A percentile compares a stretch with the other conserved stretches of the same genome.
Evolutionary conservation across 129 eudicot genomes (phyloP).

Genomic region (Escallonia rubra): DNA sequence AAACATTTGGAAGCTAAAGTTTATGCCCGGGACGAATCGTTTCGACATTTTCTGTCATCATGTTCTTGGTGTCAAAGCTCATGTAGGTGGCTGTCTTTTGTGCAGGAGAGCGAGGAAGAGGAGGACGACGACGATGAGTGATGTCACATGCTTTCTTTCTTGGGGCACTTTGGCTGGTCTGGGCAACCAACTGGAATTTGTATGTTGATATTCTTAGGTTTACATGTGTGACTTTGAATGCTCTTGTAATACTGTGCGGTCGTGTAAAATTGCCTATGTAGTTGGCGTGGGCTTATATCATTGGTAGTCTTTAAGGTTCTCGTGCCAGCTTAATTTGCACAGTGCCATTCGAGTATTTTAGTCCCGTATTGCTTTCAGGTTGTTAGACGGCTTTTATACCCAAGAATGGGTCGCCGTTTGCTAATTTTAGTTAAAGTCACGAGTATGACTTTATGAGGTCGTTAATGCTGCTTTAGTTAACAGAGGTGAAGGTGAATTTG

Average conservation of each 20-base stretch:
- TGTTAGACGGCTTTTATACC: background rate
- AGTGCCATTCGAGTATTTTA: background rate
- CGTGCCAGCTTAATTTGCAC: background rate
- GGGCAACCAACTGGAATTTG: constrained; percentile 15
- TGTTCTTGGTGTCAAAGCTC: no score
- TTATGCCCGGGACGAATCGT: no score
- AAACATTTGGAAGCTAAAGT: no score
- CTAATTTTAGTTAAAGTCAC: no score
- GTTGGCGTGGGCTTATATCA: background rate
- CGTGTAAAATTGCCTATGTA: background rate
- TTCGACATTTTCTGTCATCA: no score
- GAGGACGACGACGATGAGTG: constrained; percentile 61
- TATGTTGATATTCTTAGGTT: constrained; percentile 34
- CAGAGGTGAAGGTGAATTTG: no score
- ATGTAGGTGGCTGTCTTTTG: background rate
- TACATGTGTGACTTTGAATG: constrained; percentile 3
- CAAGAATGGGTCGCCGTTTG: no score
- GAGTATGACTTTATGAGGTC: no score
- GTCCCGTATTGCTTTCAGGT: background rate
- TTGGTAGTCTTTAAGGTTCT: background rate
- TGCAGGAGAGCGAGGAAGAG: constrained; percentile 50
- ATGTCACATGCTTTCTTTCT: constrained; percentile 24
- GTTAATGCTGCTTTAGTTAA: no score
- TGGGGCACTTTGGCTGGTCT: constrained; percentile 5
- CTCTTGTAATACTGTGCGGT: background rate